Evolutionary conservation across 140 eudicot genomes (phyloP).

Genomic region (Flaveria floridana): DNA sequence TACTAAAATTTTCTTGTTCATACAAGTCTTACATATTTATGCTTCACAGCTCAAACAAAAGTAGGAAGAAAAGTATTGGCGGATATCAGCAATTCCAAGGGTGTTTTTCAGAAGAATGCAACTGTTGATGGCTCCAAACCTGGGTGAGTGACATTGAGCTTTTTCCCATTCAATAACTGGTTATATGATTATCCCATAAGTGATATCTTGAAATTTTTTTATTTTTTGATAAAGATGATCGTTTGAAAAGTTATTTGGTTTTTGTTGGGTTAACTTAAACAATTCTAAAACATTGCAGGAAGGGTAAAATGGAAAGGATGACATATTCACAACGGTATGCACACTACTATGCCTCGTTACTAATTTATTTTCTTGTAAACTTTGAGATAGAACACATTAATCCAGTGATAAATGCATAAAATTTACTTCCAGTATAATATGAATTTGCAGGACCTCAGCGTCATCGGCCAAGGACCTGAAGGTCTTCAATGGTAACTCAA

Average conservation of each 20-base stretch:
- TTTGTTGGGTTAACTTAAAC: conserved; percentile 8
- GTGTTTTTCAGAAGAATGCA: conserved; percentile 32
- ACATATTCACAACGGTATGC: conserved; percentile 36
- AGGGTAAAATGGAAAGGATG: conserved; percentile 31
- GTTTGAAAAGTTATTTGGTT: conserved; percentile 3
- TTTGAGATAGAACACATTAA: neutral
- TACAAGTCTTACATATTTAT: conserved; percentile 5
- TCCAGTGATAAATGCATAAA: neutral
- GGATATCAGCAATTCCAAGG: conserved; percentile 64
- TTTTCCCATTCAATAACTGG: neutral
- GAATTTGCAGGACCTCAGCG: conserved; percentile 37
- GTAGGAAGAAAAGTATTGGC: conserved; percentile 65
- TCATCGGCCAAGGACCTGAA: conserved; percentile 46
- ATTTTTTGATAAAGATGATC: neutral
- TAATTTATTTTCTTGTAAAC: neutral
- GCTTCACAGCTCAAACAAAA: conserved; percentile 33
- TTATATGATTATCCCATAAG: neutral
- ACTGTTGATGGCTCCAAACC: conserved; percentile 32
- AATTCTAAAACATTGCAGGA: conserved; percentile 39
- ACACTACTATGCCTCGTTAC: neutral
- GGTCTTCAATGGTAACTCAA: conserved; percentile 39
- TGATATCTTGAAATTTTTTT: conserved; percentile 1
- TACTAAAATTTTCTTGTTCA: conserved; percentile 8
- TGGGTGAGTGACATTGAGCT: conserved; percentile 40
- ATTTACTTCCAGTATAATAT: neutral